Conservation (phyloP, 179 eudicot species). For the Carnegiea gigantea region DNA sequence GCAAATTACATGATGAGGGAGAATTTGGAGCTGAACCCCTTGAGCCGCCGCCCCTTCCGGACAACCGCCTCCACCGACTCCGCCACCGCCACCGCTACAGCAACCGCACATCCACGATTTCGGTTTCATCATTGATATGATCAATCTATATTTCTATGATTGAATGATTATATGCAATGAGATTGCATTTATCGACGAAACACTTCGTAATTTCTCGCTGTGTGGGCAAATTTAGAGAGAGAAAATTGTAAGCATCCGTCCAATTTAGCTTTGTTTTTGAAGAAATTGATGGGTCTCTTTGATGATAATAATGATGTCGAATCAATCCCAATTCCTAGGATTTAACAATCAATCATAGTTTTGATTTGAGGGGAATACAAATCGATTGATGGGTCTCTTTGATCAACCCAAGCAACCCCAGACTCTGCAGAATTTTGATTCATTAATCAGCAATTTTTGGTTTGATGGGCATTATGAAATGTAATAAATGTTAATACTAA, state of each 20-base stretch:
- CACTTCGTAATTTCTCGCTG: background rate
- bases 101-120: conserved; percentile 38
- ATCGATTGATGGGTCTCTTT: background rate
- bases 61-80: background rate
- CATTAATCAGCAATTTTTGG: background rate
- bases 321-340: background rate
- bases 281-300: background rate
- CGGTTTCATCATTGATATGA: conserved; percentile 10
- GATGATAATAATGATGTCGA: background rate
- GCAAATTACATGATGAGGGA: conserved; percentile 37
- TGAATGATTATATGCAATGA: background rate
- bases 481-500: background rate
- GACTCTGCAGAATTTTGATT: background rate
- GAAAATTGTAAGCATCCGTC: background rate
- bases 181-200: background rate
- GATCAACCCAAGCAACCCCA: background rate
- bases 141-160: background rate
- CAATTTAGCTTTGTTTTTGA: too few relatives aligned
- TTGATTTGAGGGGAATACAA: background rate
- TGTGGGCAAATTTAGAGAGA: background rate
- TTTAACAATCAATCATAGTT: background rate
- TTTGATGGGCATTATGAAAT: background rate
- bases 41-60: conserved; percentile 12
- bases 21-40: conserved; percentile 28
- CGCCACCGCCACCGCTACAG: conserved; percentile 30